Conservation (phyloP, 2,329 filamentous ascomycete genomes). For the Lachnellula suecica region DNA sequence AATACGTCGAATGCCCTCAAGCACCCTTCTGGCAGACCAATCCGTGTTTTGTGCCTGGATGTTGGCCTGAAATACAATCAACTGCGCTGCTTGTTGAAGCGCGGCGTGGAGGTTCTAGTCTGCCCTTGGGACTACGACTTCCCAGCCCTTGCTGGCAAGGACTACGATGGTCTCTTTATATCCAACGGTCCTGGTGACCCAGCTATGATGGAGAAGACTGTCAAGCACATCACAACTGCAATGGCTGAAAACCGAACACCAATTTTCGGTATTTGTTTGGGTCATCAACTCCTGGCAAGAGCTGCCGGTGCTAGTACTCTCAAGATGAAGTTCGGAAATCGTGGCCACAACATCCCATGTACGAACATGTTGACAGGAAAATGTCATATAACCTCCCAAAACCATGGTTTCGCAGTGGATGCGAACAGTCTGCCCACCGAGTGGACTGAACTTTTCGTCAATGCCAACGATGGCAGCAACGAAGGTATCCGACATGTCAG, state of each 20-base stretch:
- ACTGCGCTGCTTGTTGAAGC: conserved; percentile 84
- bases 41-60: conserved; percentile 90
- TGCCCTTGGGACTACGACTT: conserved; percentile 98
- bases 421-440: conserved; percentile 69
- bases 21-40: conserved; percentile 82
- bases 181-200: conserved; percentile 98
- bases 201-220: conserved; percentile 75
- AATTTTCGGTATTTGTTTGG: conserved; percentile 94
- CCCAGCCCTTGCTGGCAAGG: conserved; percentile 68
- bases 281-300: conserved; percentile 88
- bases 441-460: conserved; percentile 95
- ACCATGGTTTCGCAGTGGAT: conserved; percentile 95
- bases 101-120: conserved; percentile 90
- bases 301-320: conserved; percentile 80
- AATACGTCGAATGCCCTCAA: conserved; percentile 69
- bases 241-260: conserved; percentile 79
- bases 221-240: conserved; percentile 74
- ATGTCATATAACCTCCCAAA: conserved; percentile 98
- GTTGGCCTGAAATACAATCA: conserved; percentile 99
- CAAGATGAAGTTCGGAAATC: conserved; percentile 99
- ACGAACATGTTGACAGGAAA: conserved; percentile 93
- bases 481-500: conserved; percentile 89
- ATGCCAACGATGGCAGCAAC: conserved; percentile 97
- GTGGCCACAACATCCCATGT: conserved; percentile 97
- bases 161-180: conserved; percentile 96